phyloP scores from a whole-genome alignment of 805 yeast species.

The Torulaspora gathmanii region DNA sequence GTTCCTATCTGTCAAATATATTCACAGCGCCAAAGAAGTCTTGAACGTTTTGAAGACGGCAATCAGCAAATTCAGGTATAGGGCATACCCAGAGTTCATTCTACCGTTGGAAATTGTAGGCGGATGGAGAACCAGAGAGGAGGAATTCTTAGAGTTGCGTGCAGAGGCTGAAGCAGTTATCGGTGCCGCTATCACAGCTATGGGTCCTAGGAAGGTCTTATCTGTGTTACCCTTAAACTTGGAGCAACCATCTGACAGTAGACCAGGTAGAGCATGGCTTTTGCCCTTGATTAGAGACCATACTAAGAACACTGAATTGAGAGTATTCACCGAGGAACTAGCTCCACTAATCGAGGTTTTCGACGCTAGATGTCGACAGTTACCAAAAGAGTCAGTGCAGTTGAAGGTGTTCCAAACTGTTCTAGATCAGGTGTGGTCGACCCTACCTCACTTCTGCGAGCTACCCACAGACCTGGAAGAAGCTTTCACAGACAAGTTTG shows the following conservation, averaged over 20 bases:
- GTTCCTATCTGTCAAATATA: conserved; percentile 67
- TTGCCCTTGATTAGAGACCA: conserved; percentile 87
- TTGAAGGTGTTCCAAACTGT: conserved; percentile 77
- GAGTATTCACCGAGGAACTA: conserved; percentile 57
- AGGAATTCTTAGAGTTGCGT: conserved; percentile 51
- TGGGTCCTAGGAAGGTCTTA: conserved; percentile 86
- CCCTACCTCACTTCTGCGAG: conserved; percentile 84
- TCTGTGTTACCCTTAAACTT: conserved; percentile 74
- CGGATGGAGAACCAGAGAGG: conserved; percentile 77
- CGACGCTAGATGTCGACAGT: conserved; percentile 41
- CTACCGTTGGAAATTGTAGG: conserved; percentile 70
- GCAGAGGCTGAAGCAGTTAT: conserved; percentile 76
- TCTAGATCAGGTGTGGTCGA: conserved; percentile 86
- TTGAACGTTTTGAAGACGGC: conserved; percentile 62
- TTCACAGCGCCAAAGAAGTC: conserved; percentile 68
- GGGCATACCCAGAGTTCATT: conserved; percentile 67
- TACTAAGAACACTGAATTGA: conserved; percentile 63
- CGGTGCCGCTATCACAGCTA: conserved; percentile 66
- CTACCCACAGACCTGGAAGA: conserved; percentile 67
- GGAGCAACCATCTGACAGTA: conserved; percentile 44
- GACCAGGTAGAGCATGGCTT: conserved; percentile 92
- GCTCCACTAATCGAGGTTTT: conserved; percentile 62
- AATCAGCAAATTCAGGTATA: conserved; percentile 56
- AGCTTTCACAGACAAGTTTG: conserved; percentile 71
- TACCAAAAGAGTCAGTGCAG: conserved; percentile 58